phyloP scores from a whole-genome alignment of 2,329 filamentous ascomycete species.

The Aspergillus felis region DNA sequence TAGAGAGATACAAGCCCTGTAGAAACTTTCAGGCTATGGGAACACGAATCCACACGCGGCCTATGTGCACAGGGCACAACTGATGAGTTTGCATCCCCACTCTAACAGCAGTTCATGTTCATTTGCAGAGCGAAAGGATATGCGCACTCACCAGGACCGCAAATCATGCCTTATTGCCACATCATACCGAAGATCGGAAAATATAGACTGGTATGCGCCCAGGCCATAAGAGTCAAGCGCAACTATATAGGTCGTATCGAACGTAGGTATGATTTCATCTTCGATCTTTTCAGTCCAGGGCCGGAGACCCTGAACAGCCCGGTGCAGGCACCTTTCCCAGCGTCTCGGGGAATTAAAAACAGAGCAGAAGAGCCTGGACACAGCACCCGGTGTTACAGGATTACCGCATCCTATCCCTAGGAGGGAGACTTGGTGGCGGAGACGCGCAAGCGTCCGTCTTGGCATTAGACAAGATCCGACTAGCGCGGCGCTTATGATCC shows the following conservation, averaged over 20 bases:
- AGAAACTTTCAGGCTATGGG: background rate
- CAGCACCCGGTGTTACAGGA: conserved; percentile 15
- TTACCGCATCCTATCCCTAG: conserved; percentile 10
- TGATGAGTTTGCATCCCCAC: conserved; percentile 11
- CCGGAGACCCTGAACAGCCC: background rate
- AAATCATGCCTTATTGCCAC: conserved; percentile 1
- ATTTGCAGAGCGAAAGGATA: background rate
- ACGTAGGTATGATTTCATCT: background rate
- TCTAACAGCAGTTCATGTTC: conserved; percentile 6
- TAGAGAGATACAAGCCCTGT: background rate
- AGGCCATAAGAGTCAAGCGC: background rate
- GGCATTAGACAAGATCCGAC: conserved; percentile 29
- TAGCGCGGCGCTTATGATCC: conserved; percentile 21
- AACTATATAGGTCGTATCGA: background rate
- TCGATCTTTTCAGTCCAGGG: background rate
- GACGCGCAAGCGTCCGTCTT: conserved; percentile 40
- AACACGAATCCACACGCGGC: background rate
- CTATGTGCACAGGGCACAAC: conserved; percentile 14
- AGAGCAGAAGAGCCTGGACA: background rate
- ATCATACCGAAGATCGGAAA: background rate
- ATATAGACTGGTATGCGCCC: background rate
- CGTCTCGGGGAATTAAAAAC: conserved; percentile 5
- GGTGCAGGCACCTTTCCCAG: background rate
- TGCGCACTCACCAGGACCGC: background rate
- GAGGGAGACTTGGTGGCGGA: conserved; percentile 23